Percentiles rank a stretch among this genome's conserved stretches.
phyloP scores from a whole-genome alignment of 2,329 filamentous ascomycete species.

The Claviceps sp. region DNA sequence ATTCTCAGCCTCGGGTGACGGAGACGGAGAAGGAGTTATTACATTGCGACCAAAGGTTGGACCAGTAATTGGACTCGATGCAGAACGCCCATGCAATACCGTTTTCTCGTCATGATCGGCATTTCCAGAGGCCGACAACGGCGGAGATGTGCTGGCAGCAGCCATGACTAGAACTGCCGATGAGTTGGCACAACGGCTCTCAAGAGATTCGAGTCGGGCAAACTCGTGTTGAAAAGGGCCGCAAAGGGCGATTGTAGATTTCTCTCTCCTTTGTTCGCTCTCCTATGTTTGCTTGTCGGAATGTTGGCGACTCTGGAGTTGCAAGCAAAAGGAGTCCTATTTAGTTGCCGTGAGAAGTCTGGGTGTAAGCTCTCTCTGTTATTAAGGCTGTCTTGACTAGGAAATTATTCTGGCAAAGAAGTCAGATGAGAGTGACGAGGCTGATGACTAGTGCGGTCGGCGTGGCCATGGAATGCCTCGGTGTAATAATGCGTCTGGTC shows the following conservation, averaged over 20 bases:
- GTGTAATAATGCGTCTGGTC: not conserved
- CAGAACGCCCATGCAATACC: conserved; percentile 5
- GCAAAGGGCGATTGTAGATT: not conserved
- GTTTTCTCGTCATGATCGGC: conserved; percentile 9
- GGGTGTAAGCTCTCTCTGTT: not conserved
- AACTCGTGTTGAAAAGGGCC: not conserved
- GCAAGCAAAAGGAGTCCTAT: not conserved
- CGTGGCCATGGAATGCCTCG: not conserved
- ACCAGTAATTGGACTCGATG: conserved; percentile 9
- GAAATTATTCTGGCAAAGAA: not conserved
- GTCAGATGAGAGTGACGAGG: not conserved
- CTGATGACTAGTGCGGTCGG: not conserved
- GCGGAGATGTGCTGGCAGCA: conserved; percentile 21
- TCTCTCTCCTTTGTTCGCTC: not conserved
- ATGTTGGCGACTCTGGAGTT: not conserved
- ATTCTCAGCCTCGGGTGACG: conserved; percentile 14
- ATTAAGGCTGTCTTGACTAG: not conserved
- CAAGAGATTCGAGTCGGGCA: not conserved
- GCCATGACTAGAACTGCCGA: conserved; percentile 17
- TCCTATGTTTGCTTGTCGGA: not conserved
- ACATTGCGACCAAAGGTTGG: conserved; percentile 20
- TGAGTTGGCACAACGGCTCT: not conserved
- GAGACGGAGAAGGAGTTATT: conserved; percentile 20
- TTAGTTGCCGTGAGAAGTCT: not conserved
- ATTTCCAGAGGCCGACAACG: conserved; percentile 16